Evolutionary conservation across 2,329 filamentous ascomycete genomes (phyloP).

Genomic region (Monosporascus cannonballus): DNA sequence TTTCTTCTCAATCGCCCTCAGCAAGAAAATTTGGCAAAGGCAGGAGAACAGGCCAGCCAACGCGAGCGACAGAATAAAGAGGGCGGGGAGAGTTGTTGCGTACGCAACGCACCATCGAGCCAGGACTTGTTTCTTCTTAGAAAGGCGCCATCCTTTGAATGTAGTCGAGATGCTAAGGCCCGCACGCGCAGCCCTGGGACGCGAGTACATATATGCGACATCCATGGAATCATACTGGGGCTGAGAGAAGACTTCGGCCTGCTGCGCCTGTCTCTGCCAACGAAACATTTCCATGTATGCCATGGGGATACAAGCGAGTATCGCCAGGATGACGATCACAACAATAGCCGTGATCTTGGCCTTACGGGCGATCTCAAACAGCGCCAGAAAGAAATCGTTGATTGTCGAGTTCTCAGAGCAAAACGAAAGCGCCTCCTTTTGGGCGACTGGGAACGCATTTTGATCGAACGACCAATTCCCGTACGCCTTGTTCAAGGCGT

Average conservation of each 20-base stretch:
- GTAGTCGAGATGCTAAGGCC: slow-evolving; percentile 65
- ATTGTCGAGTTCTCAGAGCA: slow-evolving; percentile 82
- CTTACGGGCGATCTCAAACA: slow-evolving; percentile 60
- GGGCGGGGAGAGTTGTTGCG: slow-evolving; percentile 72
- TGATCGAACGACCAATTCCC: slow-evolving; percentile 73
- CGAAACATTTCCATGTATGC: slow-evolving; percentile 72
- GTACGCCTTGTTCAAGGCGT: slow-evolving; percentile 64
- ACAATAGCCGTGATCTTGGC: slow-evolving; percentile 71
- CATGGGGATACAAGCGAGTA: slow-evolving; percentile 72
- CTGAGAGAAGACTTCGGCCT: slow-evolving; percentile 58
- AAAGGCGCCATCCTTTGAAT: slow-evolving; percentile 44
- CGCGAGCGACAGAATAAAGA: slow-evolving; percentile 82
- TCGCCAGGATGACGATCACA: slow-evolving; percentile 64
- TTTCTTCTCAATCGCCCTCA: slow-evolving; percentile 65
- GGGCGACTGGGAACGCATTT: slow-evolving; percentile 71
- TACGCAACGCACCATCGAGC: slow-evolving; percentile 82
- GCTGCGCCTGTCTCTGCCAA: slow-evolving; percentile 67
- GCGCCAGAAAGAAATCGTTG: slow-evolving; percentile 71
- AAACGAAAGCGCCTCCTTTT: slow-evolving; percentile 78
- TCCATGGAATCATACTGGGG: slow-evolving; percentile 76
- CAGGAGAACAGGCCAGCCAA: slow-evolving; percentile 77
- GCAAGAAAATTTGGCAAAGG: slow-evolving; percentile 74
- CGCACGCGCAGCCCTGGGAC: slow-evolving; percentile 65
- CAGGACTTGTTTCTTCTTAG: slow-evolving; percentile 55
- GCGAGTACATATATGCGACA: slow-evolving; percentile 78